These are phyloP conservation scores for Chlamydomonas sp. DNA, from an alignment of 139 green algal species.

Conservation along the genomic window DNA sequence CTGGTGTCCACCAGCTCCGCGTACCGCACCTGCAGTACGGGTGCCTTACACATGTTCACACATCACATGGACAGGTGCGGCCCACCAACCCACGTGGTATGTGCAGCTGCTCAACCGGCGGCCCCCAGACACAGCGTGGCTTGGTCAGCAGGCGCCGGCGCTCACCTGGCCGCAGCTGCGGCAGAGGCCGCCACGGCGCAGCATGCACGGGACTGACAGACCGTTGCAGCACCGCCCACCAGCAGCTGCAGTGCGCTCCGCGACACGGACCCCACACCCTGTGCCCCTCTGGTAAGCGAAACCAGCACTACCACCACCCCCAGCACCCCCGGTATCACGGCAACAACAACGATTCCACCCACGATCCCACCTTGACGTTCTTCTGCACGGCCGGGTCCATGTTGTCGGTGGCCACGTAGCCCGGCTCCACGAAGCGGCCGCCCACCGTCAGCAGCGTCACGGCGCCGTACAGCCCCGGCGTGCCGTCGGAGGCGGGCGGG, in stretches of 20 bases:
- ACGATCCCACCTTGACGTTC: not conserved
- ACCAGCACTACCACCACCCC: not conserved
- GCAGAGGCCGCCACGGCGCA: not conserved
- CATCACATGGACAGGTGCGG: not conserved
- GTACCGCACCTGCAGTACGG: not conserved
- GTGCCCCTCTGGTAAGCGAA: not conserved
- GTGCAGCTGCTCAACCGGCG: no score
- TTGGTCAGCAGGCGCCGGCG: not conserved
- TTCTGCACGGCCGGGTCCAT: constrained; percentile 1
- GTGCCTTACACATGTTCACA: not conserved
- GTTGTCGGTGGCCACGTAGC: constrained; percentile 39
- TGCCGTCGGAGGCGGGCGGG: not conserved
- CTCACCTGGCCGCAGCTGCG: no score
- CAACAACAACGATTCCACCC: no score
- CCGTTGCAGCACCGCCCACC: not conserved
- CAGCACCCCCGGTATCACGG: not conserved
- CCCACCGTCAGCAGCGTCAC: constrained; percentile 37
- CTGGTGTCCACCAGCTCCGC: constrained; percentile 40
- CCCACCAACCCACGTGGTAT: not conserved
- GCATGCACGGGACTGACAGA: not conserved
- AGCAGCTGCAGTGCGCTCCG: not conserved
- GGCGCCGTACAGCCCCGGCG: constrained; percentile 19
- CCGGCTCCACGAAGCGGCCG: constrained; percentile 20
- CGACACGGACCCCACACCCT: not conserved
- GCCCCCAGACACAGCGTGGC: not conserved